Evolutionary conservation across 1,284 basidiomycete genomes (phyloP).

Genomic region (Athelia sp.): DNA sequence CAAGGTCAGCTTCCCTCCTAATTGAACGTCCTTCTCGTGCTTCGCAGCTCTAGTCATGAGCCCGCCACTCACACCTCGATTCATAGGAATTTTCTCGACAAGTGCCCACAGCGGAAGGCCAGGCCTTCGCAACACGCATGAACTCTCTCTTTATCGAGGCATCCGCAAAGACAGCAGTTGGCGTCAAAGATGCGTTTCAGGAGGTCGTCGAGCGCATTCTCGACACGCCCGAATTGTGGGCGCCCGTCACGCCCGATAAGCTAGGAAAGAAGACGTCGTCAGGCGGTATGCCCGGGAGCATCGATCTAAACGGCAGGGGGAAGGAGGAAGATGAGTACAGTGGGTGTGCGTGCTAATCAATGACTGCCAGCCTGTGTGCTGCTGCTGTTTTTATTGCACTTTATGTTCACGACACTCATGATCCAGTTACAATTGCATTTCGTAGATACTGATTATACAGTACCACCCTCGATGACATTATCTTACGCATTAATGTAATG

Average conservation of each 20-base stretch:
- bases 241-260: constrained; percentile 23
- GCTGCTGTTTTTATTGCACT: no score
- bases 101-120: constrained; percentile 77
- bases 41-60: no score
- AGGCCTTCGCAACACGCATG: constrained; percentile 78
- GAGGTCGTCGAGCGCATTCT: constrained; percentile 73
- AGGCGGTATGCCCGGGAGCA: neutral
- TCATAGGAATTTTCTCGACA: constrained; percentile 83
- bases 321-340: constrained; percentile 11
- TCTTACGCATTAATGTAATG: no score
- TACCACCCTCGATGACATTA: no score
- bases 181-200: constrained; percentile 77
- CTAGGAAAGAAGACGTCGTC: neutral
- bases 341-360: constrained; percentile 16
- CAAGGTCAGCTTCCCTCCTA: constrained; percentile 49
- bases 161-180: constrained; percentile 82
- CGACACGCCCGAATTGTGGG: constrained; percentile 69
- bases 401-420: no score
- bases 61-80: neutral
- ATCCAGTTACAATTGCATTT: no score
- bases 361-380: no score
- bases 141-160: constrained; percentile 84
- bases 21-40: no score
- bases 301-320: constrained; percentile 14
- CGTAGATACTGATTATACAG: no score